Percentiles rank a stretch among this genome's conserved stretches.
Evolutionary conservation across 257 asterid species (phyloP).

Genomic region (Phtheirospermum japonicum): DNA sequence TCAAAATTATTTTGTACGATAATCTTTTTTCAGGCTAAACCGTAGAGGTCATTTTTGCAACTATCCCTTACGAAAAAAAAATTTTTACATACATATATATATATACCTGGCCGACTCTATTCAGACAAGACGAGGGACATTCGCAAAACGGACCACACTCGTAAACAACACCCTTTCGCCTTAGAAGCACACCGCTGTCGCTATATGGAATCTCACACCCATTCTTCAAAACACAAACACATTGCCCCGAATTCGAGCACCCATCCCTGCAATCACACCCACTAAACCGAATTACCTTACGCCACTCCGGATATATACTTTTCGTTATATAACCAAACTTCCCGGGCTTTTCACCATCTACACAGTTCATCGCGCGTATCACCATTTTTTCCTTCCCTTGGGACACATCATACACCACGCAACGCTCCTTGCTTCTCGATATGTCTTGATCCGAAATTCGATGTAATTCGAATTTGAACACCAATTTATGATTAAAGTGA

Average conservation of each 20-base stretch:
- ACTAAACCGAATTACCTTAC: not conserved
- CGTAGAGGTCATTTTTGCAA: no score
- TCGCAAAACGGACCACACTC: slow-evolving; percentile 59
- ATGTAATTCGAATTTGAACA: slow-evolving; percentile 40
- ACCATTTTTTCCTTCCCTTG: slow-evolving; percentile 38
- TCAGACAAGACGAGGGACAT: slow-evolving; percentile 50
- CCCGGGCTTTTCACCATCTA: slow-evolving; percentile 36
- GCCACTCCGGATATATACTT: slow-evolving; percentile 34
- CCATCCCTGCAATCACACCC: slow-evolving; percentile 48
- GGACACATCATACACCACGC: slow-evolving; percentile 39
- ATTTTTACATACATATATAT: no score
- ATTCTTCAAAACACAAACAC: slow-evolving; percentile 42
- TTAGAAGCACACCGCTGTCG: slow-evolving; percentile 27
- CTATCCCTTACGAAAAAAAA: no score
- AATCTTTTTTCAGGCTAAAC: no score
- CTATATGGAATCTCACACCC: slow-evolving; percentile 45
- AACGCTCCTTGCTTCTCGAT: slow-evolving; percentile 1
- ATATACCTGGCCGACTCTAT: slow-evolving; percentile 46
- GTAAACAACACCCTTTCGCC: slow-evolving; percentile 27
- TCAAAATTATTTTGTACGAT: no score
- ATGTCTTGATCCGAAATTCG: slow-evolving; percentile 37
- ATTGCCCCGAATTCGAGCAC: slow-evolving; percentile 35
- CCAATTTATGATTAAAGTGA: slow-evolving; percentile 24
- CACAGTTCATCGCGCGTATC: slow-evolving; percentile 37
- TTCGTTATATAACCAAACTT: slow-evolving; percentile 39